Evolutionary conservation across 306 rosid species (phyloP).

Genomic region (Myrica gale): DNA sequence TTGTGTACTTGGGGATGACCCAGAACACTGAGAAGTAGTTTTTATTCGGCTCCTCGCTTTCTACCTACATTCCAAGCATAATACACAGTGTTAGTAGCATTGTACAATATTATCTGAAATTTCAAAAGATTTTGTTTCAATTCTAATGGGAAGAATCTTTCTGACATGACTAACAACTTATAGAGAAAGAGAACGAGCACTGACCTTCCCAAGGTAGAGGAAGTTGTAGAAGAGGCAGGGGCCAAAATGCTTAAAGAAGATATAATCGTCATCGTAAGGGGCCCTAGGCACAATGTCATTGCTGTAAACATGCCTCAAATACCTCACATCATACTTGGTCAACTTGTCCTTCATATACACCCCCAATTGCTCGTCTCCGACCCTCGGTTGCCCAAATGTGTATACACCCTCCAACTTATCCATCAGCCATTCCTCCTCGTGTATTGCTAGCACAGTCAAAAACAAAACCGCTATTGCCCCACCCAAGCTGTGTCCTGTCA

Average conservation of each 20-base stretch:
- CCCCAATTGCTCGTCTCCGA: conserved; percentile 59
- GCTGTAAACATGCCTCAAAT: conserved; percentile 46
- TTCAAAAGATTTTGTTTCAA: no score
- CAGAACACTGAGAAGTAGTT: conserved; percentile 57
- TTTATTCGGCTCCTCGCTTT: conserved; percentile 72
- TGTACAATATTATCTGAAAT: neutral
- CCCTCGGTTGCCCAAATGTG: conserved; percentile 82
- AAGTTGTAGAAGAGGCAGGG: conserved; percentile 54
- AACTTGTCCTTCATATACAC: conserved; percentile 48
- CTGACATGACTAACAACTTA: neutral
- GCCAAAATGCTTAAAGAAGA: conserved; percentile 65
- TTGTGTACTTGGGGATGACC: conserved; percentile 54
- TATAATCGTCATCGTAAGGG: conserved; percentile 18
- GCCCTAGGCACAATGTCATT: conserved; percentile 62
- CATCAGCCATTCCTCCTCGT: conserved; percentile 50
- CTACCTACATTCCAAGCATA: conserved; percentile 38
- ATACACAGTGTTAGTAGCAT: neutral
- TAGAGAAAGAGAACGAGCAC: neutral
- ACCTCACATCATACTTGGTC: conserved; percentile 44
- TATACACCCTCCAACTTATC: conserved; percentile 63
- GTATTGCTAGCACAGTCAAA: conserved; percentile 51
- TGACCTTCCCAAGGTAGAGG: conserved; percentile 57
- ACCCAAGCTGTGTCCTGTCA: conserved; percentile 83
- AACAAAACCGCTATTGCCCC: conserved; percentile 71
- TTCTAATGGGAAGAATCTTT: no score